Percentiles rank a stretch among this genome's conserved stretches.
These are phyloP conservation scores for Phellinidium pouzarii DNA, from an alignment of 1,284 basidiomycete genomes.

Conservation along the genomic window DNA sequence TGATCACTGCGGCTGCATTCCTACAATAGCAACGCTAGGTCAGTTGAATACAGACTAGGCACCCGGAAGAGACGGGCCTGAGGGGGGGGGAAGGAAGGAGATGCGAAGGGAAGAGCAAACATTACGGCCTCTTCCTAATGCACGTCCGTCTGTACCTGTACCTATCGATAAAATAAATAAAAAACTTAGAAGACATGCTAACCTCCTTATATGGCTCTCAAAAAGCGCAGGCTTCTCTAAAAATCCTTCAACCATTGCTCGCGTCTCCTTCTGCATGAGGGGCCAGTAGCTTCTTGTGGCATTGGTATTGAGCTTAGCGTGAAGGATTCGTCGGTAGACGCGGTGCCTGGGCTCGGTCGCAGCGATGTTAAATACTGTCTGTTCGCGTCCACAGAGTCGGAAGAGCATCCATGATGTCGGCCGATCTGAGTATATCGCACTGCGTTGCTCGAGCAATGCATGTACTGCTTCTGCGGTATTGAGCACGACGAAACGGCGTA, in stretches of 20 bases:
- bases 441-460: conserved; percentile 19
- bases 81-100: neutral
- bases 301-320: neutral
- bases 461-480: conserved; percentile 16
- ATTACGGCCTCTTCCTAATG: too few relatives aligned
- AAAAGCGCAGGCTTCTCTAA: neutral
- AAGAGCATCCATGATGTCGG: conserved; percentile 13
- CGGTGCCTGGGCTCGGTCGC: conserved; percentile 1
- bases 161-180: neutral
- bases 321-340: conserved; percentile 16
- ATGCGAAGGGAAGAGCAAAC: neutral
- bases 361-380: conserved; percentile 17
- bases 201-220: conserved; percentile 16
- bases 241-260: conserved; percentile 7
- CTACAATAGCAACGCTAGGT: conserved; percentile 21
- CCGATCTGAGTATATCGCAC: conserved; percentile 18
- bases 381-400: conserved; percentile 12
- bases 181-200: neutral
- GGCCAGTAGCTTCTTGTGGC: conserved; percentile 7
- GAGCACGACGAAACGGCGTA: conserved; percentile 19
- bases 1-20: conserved; percentile 35
- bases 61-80: too few relatives aligned
- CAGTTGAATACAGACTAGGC: neutral
- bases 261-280: conserved; percentile 7
- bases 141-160: too few relatives aligned